Evolutionary conservation across 2,329 filamentous ascomycete genomes (phyloP).

Genomic region (Botrytis cinerea): DNA sequence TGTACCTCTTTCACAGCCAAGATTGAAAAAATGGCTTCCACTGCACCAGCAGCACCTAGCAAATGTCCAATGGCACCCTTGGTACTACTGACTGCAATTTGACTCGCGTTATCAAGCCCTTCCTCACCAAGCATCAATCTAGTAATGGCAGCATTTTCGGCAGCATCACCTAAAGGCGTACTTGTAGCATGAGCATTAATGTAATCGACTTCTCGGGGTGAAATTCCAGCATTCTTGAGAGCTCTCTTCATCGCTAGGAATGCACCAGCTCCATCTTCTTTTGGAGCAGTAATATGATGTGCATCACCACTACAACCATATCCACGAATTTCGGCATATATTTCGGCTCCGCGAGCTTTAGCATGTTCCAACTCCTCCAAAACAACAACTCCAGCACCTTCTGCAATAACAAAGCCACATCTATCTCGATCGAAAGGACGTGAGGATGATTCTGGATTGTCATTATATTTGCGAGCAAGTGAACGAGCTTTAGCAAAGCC

Average conservation of each 20-base stretch:
- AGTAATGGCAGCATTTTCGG: slow-evolving; percentile 83
- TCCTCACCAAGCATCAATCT: slow-evolving; percentile 72
- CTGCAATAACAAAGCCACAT: slow-evolving; percentile 86
- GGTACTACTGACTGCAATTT: slow-evolving; percentile 86
- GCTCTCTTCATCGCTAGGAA: slow-evolving; percentile 83
- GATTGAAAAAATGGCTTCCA: slow-evolving; percentile 85
- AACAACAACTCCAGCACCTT: slow-evolving; percentile 85
- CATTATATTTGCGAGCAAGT: slow-evolving; percentile 78
- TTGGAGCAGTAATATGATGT: slow-evolving; percentile 89
- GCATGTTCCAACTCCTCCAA: slow-evolving; percentile 92
- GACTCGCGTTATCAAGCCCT: slow-evolving; percentile 59
- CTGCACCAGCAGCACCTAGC: slow-evolving; percentile 84
- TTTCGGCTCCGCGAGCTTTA: slow-evolving; percentile 70
- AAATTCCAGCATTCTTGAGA: slow-evolving; percentile 68
- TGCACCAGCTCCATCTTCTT: slow-evolving; percentile 79
- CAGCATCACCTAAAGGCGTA: slow-evolving; percentile 80
- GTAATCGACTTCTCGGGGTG: slow-evolving; percentile 76
- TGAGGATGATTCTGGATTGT: slow-evolving; percentile 68
- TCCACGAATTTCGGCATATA: slow-evolving; percentile 86
- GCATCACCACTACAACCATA: slow-evolving; percentile 93
- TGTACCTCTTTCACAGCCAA: slow-evolving; percentile 76
- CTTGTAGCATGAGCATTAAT: slow-evolving; percentile 95
- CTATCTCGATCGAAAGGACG: slow-evolving; percentile 83
- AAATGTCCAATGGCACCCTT: slow-evolving; percentile 93
- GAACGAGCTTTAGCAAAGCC: slow-evolving; percentile 89